Base-by-base conservation (phyloP, 164 flowering plant genomes). In the Dillenia turbinata region DNA sequence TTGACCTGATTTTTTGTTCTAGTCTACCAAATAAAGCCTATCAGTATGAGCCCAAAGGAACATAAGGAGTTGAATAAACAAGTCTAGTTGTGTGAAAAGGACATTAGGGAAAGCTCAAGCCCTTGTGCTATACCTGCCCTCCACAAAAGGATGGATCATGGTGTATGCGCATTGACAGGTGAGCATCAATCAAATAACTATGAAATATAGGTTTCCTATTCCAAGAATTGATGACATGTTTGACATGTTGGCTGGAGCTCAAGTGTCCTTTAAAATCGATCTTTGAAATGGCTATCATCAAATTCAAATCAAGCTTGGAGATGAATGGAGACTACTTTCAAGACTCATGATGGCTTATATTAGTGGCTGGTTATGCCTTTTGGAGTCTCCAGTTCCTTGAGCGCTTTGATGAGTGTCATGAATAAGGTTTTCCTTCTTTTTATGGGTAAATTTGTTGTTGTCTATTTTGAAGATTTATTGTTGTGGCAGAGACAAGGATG, bases 311-410 rank as follows among this genome's bases (percentile, higher is more conserved):
- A 9, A 19, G 40, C n/a, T 12, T 55, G 10, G 57, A 11, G 57
- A 55, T 24, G 57, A 24, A 24, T 55, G 57, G 14, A 9, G n/a
- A 54, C 57, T 26, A 26, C 40, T 12, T 55, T 55, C 43, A 55
- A 9, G 22, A 55, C 57, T 7, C 12, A 1, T 7, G 57, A 2
- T 19, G 33, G 57, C 5, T 26, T 26, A 26, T 26, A 26, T 26
- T 19, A 19, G 22, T 19, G 22, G 5, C 5, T 26, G 40, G 40
- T 55, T 12, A 55, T 55, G 57, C 57, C 57, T 5, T 55, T 55
- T 55, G 57, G 14, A 24, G 12, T 55, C 11, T 15, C 57, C 11
- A 55, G 11, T 19, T 1, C 44, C 44, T 26, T 26, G 40, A 1
- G 40, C 40, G 2, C 40, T 26, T 26, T 26, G 5, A 26, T 26